Evolutionary conservation across 2,329 filamentous ascomycete species (phyloP).

Genomic region (Aspergillus melleus): DNA sequence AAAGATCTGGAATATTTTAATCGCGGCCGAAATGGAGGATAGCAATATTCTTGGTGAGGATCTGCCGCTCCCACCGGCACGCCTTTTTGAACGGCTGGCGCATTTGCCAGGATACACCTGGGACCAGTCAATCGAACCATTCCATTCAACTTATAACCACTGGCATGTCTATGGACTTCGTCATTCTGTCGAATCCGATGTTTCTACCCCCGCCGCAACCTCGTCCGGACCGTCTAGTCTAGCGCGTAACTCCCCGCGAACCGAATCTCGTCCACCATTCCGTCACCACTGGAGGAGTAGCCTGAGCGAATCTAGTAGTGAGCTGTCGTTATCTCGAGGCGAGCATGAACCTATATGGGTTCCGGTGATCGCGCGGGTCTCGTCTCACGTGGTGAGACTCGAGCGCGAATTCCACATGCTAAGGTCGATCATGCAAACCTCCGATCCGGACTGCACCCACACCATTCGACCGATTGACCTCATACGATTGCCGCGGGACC

Average conservation of each 20-base stretch:
- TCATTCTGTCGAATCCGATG: constrained; percentile 53
- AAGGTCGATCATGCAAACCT: constrained; percentile 68
- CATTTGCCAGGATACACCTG: constrained; percentile 74
- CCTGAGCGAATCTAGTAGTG: constrained; percentile 52
- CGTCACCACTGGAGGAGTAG: constrained; percentile 52
- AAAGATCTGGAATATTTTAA: constrained; percentile 14
- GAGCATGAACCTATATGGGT: constrained; percentile 51
- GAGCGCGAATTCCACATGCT: constrained; percentile 85
- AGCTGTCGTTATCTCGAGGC: constrained; percentile 39
- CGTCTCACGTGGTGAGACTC: constrained; percentile 76
- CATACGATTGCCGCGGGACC: constrained; percentile 66
- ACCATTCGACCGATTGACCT: constrained; percentile 81
- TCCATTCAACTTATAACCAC: constrained; percentile 74
- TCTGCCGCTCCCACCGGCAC: constrained; percentile 59
- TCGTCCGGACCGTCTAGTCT: constrained; percentile 46
- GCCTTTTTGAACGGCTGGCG: constrained; percentile 70
- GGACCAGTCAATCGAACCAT: constrained; percentile 61
- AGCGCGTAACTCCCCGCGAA: constrained; percentile 44
- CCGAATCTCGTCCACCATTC: constrained; percentile 42
- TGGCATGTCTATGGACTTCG: constrained; percentile 72
- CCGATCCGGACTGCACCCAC: constrained; percentile 71
- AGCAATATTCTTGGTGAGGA: constrained; percentile 46
- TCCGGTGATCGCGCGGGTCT: constrained; percentile 77
- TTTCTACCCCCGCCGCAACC: constrained; percentile 49
- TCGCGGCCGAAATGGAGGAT: constrained; percentile 33